A percentile compares a stretch with the other conserved stretches of the same genome.
These are phyloP conservation scores for Lentinula boryana DNA, from an alignment of 768 basidiomycete species.

Conservation along the genomic window DNA sequence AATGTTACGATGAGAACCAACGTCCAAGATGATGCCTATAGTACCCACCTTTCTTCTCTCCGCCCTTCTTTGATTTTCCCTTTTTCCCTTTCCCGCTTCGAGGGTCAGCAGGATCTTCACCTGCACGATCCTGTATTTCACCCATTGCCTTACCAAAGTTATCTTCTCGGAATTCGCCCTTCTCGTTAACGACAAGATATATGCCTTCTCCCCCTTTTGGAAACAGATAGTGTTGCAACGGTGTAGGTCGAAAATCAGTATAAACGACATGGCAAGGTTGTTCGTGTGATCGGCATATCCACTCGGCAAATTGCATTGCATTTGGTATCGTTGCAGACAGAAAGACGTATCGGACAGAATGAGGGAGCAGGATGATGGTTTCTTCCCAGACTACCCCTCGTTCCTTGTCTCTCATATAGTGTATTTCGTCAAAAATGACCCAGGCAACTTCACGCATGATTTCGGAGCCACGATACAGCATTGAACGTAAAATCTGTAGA, in stretches of 20 bases:
- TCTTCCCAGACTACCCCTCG: conserved; percentile 99
- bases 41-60: conserved; percentile 75
- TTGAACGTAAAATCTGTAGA: conserved; percentile 87
- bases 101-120: conserved; percentile 90
- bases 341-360: conserved; percentile 96
- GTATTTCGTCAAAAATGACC: conserved; percentile 99
- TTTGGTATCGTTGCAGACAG: conserved; percentile 99
- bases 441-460: conserved; percentile 99
- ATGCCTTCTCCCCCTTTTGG: conserved; percentile 96
- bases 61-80: conserved; percentile 93
- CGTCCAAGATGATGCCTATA: background rate
- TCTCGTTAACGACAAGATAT: conserved; percentile 97
- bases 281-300: conserved; percentile 96
- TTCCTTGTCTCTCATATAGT: conserved; percentile 99
- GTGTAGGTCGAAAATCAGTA: conserved; percentile 98
- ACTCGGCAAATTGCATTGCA: conserved; percentile 98
- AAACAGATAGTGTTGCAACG: conserved; percentile 96
- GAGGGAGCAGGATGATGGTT: conserved; percentile 94
- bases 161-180: conserved; percentile 94
- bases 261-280: conserved; percentile 99
- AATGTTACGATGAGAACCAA: background rate
- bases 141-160: conserved; percentile 99
- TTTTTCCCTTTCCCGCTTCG: conserved; percentile 81
- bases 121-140: conserved; percentile 73
- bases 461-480: conserved; percentile 98